Conservation (phyloP, 176 grass and related monocot species). For the Calamus simplicifolius region DNA sequence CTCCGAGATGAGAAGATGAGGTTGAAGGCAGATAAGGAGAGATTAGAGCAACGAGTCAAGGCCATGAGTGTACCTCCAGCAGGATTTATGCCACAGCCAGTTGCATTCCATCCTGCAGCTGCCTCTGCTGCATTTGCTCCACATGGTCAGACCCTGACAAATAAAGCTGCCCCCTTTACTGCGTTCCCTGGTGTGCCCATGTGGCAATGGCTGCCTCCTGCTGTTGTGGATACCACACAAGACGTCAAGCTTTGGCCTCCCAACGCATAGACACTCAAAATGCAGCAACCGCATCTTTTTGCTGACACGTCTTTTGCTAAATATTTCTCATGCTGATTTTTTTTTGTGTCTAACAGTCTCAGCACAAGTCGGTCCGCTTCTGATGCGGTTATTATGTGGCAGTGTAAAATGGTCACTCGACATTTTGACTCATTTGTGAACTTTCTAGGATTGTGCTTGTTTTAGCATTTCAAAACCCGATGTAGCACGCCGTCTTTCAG, state of each 20-base stretch:
- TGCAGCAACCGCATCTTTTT: too few relatives aligned
- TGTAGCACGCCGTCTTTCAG: too few relatives aligned
- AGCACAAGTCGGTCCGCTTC: too few relatives aligned
- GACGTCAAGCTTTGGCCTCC: conserved; percentile 88
- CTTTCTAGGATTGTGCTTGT: too few relatives aligned
- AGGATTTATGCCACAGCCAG: conserved; percentile 56
- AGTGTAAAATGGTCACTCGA: too few relatives aligned
- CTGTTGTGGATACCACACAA: conserved; percentile 60
- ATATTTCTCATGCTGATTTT: too few relatives aligned
- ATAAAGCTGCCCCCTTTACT: conserved; percentile 32
- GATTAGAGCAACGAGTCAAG: conserved; percentile 61
- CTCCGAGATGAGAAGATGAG: conserved; percentile 67
- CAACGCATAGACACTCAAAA: conserved; percentile 42
- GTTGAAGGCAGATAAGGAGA: conserved; percentile 71
- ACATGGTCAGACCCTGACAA: conserved; percentile 21
- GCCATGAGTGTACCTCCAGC: conserved; percentile 38
- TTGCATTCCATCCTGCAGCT: conserved; percentile 24
- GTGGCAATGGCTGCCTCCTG: conserved; percentile 78
- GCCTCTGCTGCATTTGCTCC: conserved; percentile 35
- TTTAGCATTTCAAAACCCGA: too few relatives aligned
- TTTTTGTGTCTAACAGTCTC: too few relatives aligned
- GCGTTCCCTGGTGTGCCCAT: conserved; percentile 57
- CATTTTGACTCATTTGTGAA: too few relatives aligned
- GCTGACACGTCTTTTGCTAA: too few relatives aligned
- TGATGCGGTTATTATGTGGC: too few relatives aligned